Base-by-base conservation (phyloP, 2,329 filamentous ascomycete genomes). In the Pseudogymnoascus sp. region DNA sequence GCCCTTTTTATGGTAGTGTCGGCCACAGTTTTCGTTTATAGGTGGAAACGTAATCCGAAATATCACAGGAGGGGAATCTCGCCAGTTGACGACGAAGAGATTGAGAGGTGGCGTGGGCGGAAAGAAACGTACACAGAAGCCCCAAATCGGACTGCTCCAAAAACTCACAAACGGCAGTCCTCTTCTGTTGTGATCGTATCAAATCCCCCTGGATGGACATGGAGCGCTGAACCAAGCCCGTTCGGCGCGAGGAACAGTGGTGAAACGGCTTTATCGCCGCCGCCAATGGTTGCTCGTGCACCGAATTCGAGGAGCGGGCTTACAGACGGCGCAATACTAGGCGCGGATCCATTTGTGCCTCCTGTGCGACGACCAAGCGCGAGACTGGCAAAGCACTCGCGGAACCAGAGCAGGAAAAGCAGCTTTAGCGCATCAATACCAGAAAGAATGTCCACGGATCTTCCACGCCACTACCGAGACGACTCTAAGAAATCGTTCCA, bases 71-170 rank as follows among this genome's bases (percentile, higher is more conserved):
- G 84, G 58, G 82, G 81, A 57, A 81, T 82, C 47, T 82, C 82
- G 0, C 84, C 84, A 11, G 85, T 87, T 62, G 78, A 81, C 64
- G 84, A 87, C 66, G 83, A 86, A 63, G 84, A 87, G 69, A 87
- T 87, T 62, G 81, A 82, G 65, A 84, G 81, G 3, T 87, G 84
- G 84, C 38, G 74, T 70, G 65, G 74, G 2, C 41, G 41, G 22
- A 50, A 50, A 50, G 41, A 50, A 50, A 50, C 41, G 9, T 50
- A 50, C 41, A 50, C 41, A 3, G 41, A 74, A 64, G 68, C 68
- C 28, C 61, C 58, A 34, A 67, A 67, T 30, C 61, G 63, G 30
- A 68, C 67, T 58, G 65, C 65, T n/a, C 62, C 61, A 22, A 65
- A 65, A n/a, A 62, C 65, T 22, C 58, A 14, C 41, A 20, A 25